phyloP scores from a whole-genome alignment of 2,329 filamentous ascomycete genomes.

The Colletotrichum phormii region DNA sequence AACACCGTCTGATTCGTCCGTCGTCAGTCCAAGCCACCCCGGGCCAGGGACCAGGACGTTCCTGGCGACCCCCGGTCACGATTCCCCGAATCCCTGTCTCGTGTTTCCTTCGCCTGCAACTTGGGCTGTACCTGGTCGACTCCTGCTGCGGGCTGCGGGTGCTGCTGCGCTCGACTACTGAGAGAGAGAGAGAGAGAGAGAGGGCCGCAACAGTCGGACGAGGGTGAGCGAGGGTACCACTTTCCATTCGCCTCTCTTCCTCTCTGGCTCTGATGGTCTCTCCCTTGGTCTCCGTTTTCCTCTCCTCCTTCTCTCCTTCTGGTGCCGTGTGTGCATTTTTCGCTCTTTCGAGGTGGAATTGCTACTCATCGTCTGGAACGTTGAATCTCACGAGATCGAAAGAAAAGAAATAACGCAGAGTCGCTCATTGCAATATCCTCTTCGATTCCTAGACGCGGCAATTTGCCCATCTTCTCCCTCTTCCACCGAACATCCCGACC shows the following conservation, averaged over 20 bases:
- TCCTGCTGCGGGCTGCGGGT: slow-evolving; percentile 12
- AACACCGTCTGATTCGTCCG: slow-evolving; percentile 30
- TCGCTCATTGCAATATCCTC: slow-evolving; percentile 30
- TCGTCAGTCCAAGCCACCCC: slow-evolving; percentile 22
- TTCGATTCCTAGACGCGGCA: slow-evolving; percentile 37
- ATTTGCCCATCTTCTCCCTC: slow-evolving; percentile 12
- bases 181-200: no score
- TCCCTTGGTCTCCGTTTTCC: slow-evolving; percentile 14
- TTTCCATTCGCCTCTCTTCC: slow-evolving; percentile 31
- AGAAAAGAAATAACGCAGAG: slow-evolving; percentile 15
- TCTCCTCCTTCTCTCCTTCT: slow-evolving; percentile 26
- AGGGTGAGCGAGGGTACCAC: slow-evolving; percentile 30
- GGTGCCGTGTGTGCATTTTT: slow-evolving; percentile 36
- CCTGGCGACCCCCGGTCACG: slow-evolving; percentile 25
- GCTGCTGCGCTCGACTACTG: not conserved
- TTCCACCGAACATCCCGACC: not conserved
- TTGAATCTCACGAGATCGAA: slow-evolving; percentile 36
- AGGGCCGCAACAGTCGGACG: slow-evolving; percentile 7
- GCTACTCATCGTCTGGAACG: slow-evolving; percentile 40
- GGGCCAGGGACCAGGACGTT: slow-evolving; percentile 3
- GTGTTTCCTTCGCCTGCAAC: slow-evolving; percentile 36
- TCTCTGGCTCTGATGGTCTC: slow-evolving; percentile 17
- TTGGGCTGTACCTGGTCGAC: slow-evolving; percentile 30
- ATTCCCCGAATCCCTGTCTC: slow-evolving; percentile 35
- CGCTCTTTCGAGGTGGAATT: slow-evolving; percentile 38